These are phyloP conservation scores for Scytalidium lignicola DNA, from an alignment of 2,329 filamentous ascomycete species.

Conservation along the genomic window DNA sequence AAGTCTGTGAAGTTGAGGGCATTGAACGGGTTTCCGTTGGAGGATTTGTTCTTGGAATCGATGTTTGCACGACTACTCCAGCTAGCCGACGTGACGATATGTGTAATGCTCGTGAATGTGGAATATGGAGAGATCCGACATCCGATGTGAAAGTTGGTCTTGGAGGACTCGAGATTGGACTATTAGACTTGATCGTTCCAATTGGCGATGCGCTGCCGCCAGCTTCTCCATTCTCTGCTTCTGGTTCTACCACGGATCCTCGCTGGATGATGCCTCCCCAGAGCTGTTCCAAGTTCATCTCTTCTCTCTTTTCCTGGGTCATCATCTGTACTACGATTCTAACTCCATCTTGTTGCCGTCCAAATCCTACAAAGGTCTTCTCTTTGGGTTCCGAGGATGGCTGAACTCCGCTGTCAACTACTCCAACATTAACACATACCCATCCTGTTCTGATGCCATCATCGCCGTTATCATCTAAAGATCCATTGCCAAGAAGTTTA, in stretches of 20 bases:
- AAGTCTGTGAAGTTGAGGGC: neutral
- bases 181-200: neutral
- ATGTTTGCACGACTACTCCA: neutral
- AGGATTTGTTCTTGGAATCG: constrained; percentile 1
- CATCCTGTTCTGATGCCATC: constrained; percentile 90
- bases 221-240: constrained; percentile 31
- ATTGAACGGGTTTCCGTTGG: neutral
- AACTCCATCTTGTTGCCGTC: constrained; percentile 49
- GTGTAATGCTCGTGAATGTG: constrained; percentile 10
- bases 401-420: constrained; percentile 51
- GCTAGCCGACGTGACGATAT: constrained; percentile 5
- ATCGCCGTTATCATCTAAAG: constrained; percentile 58
- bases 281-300: constrained; percentile 61
- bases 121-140: neutral
- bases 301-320: constrained; percentile 62
- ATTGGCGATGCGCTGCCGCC: constrained; percentile 10
- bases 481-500: constrained; percentile 70
- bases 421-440: constrained; percentile 89
- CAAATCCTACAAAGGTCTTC: constrained; percentile 71
- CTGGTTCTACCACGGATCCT: constrained; percentile 21
- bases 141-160: constrained; percentile 2
- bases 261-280: constrained; percentile 37
- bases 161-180: constrained; percentile 1
- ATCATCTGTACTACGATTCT: constrained; percentile 68
- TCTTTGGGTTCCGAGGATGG: constrained; percentile 35